Conservation (phyloP, 2,329 filamentous ascomycete species). For the Fusarium penzigii region DNA sequence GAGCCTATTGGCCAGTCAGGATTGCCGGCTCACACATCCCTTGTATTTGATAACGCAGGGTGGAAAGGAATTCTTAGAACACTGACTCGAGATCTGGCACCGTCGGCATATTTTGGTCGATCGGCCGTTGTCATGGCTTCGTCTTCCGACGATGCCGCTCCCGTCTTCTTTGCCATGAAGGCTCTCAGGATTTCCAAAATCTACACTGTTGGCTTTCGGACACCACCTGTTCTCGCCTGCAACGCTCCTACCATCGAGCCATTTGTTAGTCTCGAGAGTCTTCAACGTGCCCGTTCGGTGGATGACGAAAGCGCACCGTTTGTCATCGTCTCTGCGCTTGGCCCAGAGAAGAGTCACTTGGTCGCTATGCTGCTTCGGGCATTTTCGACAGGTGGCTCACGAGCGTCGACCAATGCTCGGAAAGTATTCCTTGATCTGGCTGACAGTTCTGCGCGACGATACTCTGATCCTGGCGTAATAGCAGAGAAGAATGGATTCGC, state of each 20-base stretch:
- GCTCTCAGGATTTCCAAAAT: constrained; percentile 76
- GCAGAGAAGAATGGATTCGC: constrained; percentile 77
- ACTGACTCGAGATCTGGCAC: constrained; percentile 77
- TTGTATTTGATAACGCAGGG: constrained; percentile 78
- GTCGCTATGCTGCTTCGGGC: constrained; percentile 77
- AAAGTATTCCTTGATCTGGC: constrained; percentile 84
- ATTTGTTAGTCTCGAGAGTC: constrained; percentile 71
- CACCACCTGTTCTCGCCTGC: constrained; percentile 58
- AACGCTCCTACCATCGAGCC: constrained; percentile 72
- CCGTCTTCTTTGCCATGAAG: constrained; percentile 76
- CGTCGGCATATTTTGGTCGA: constrained; percentile 75
- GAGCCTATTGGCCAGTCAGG: constrained; percentile 32
- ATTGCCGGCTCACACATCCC: constrained; percentile 50
- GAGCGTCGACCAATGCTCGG: constrained; percentile 41
- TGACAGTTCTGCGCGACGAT: constrained; percentile 54
- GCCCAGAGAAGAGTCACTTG: constrained; percentile 75
- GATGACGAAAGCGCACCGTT: constrained; percentile 65
- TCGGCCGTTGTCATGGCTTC: constrained; percentile 75
- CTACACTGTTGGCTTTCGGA: constrained; percentile 81
- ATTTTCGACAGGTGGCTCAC: constrained; percentile 51
- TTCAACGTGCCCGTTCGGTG: constrained; percentile 53
- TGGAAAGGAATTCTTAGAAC: constrained; percentile 87
- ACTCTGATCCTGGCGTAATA: constrained; percentile 66
- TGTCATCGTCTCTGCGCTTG: constrained; percentile 77
- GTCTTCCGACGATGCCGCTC: constrained; percentile 73